Base-by-base conservation (phyloP, 805 yeast species). In the Hanseniaspora guilliermondii region DNA sequence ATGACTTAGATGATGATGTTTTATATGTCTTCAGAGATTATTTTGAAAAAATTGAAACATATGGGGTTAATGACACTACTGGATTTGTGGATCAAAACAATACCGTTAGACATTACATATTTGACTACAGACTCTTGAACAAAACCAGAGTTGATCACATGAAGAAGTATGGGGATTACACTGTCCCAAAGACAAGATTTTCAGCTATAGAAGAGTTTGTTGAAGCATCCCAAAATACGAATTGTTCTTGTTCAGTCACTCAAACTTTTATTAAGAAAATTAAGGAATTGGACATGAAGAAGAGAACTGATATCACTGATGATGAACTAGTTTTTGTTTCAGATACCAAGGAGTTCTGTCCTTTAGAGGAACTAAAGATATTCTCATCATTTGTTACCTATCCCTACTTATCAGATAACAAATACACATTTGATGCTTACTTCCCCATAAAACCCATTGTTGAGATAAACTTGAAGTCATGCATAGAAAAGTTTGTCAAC, bases 1-100 rank as follows among this genome's bases (percentile, higher is more conserved):
- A 83, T 63, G 70, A 78, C 53, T 80, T 78, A 58, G 89, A 83
- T 64, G 87, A 82, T 59, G 88, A 83, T 65, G 75, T 76, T 27
- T 68, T 74, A 54, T 80, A 80, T 60, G 77, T 80, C 61, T 79
- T 78, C 61, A 83, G 79, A 45, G 49, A 42, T 22, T 52, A 36
- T 14, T 37, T 52, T 19, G 22, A 36, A 16, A 41, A 36, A 21
- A 47, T 42, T 12, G 45, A 44, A 9, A 19, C 46, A 6, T 42
- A 25, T 24, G 33, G 36, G 5, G 40, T 30, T 2, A 16, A 22
- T 32, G 39, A 41, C 17, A 59, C 57, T 11, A 60, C 60, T 3
- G 60, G 54, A 7, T 64, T 62, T 30, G 59, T 57, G 17, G 47
- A 59, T 53, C 49, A 59, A 58, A 49, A 66, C 60, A 60, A 66